Base-by-base conservation (phyloP, 2,329 filamentous ascomycete genomes). In the Dryadomyces quercus-mongolicae region DNA sequence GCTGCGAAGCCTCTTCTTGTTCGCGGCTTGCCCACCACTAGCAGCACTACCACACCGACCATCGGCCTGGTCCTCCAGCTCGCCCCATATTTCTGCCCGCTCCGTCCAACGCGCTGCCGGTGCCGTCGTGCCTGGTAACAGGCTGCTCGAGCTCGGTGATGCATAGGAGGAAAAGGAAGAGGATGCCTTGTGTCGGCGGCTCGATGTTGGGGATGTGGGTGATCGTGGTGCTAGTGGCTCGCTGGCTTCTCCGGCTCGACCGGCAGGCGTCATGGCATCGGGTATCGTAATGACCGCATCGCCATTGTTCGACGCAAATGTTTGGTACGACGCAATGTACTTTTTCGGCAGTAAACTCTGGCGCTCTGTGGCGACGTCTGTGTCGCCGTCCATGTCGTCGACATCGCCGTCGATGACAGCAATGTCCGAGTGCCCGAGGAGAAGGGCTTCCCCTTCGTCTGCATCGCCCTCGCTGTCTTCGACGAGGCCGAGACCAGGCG, bases 41-140 rank as follows among this genome's bases (percentile, higher is more conserved):
- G 20, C 38, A 13, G 21, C 43, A 15, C 34, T 20, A 18, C 47
- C 9, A 18, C 40, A 10, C 20, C 66, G 70, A 36, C 70, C 66
- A 22, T 70, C 68, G 51, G 81, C 77, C 44, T 85, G 81, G 62
- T 95, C 90, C 63, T 93, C 85, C 15, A 95, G 75, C 65, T 94
- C 89, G 54, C 83, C 86, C 90, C 89, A 95, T 36, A 95, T 93
- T 61, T 93, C 87, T 40, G 82, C 82, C 1, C 81, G 80, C 64
- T 93, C 86, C 55, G 80, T 72, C 74, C 79, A 80, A 53, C 81
- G 65, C 3, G 56, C 55, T 34, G 57, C 59, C 16, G 49, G 31
- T 7, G 48, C 16, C 3, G 52, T 21, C 2, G 50, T 20, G 12
- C 38, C 18, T 2, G 34, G 47, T 16, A 36, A 16, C 38, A 42